Evolutionary conservation across 169 alveolate species (phyloP).

Genomic region (Amoebophrya sp.): DNA sequence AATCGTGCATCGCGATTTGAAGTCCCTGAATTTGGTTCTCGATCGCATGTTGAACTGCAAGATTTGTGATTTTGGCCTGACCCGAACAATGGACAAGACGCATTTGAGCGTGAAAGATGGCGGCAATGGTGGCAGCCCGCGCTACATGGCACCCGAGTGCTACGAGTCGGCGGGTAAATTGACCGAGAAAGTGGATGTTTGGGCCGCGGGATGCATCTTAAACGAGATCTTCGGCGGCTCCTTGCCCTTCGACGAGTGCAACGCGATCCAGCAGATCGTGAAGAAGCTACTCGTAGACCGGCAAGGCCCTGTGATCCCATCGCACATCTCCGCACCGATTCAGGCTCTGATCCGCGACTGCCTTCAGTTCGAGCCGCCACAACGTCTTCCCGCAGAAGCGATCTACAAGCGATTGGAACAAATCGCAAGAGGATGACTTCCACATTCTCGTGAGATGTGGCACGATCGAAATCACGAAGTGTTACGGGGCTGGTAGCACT

Average conservation of each 20-base stretch:
- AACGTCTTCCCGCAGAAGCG: background rate
- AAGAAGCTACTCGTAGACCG: background rate
- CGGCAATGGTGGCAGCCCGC: background rate
- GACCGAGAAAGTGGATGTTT: constrained; percentile 25
- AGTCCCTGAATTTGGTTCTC: constrained; percentile 34
- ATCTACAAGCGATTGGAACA: background rate
- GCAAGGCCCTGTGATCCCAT: background rate
- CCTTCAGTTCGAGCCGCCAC: background rate
- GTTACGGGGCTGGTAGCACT: too few relatives aligned
- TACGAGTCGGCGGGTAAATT: background rate
- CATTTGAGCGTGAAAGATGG: background rate
- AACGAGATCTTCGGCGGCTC: constrained; percentile 1
- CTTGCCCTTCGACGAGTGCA: background rate
- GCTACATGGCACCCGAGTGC: constrained; percentile 37
- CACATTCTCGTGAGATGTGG: too few relatives aligned
- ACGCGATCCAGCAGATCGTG: constrained; percentile 3
- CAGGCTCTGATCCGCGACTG: background rate
- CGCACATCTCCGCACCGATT: background rate
- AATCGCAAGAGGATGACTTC: too few relatives aligned
- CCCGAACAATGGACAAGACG: constrained; percentile 23
- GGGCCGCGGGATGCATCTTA: background rate
- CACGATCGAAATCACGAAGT: too few relatives aligned
- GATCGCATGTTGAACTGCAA: constrained; percentile 24
- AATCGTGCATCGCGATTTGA: constrained; percentile 35
- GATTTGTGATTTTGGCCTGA: constrained; percentile 38